Base-by-base conservation (phyloP, 2,329 filamentous ascomycete species). In the Xylaria polymorpha region DNA sequence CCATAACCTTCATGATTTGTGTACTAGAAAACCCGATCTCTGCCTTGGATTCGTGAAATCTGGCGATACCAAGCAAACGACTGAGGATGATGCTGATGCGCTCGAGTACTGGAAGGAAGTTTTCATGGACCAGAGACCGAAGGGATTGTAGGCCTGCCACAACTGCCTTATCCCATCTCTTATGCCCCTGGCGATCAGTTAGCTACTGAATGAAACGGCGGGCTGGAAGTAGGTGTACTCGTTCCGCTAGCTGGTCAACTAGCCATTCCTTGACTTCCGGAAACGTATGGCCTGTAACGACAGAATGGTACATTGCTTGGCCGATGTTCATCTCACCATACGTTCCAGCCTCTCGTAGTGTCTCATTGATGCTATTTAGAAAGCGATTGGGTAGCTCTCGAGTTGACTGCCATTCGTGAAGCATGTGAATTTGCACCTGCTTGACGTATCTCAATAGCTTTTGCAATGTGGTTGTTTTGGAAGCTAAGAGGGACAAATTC, bases 121-220 rank as follows among this genome's bases (percentile, higher is more conserved):
- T 94, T 77, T 97, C 91, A 76, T 97, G 94, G 0, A 94, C 85
- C 14, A 98, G 85, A 61, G 88, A 87, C 59, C 94, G 88, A 10
- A 98, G 85, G 63, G 89, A 91, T 68, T 93, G 90, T 22, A 98
- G 90, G 0, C 94, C 93, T 4, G 89, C 88, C 1, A 88, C 86
- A 1, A 97, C 92, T 6, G 92, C 91, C 76, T 95, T 97, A 71
- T 98, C 94, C 96, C 96, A 99, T 58, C 96, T 87, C 80, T 97
- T 98, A 75, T 97, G 93, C 0, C 94, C 94, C 91, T 96, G 60
- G 22, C 20, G 0, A 75, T 66, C 32, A 15, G 51, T 46, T 65
- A 71, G 61, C 61, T 32, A 59, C 22, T 41, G n/a, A 44, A n/a
- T 25, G 14, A 12, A 7, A 43, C 4, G 14, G 39, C 62, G 25